Percentiles rank a stretch among this genome's conserved stretches.
phyloP scores from a whole-genome alignment of 2,329 filamentous ascomycete genomes.

The Neopestalotiopsis clavispora region DNA sequence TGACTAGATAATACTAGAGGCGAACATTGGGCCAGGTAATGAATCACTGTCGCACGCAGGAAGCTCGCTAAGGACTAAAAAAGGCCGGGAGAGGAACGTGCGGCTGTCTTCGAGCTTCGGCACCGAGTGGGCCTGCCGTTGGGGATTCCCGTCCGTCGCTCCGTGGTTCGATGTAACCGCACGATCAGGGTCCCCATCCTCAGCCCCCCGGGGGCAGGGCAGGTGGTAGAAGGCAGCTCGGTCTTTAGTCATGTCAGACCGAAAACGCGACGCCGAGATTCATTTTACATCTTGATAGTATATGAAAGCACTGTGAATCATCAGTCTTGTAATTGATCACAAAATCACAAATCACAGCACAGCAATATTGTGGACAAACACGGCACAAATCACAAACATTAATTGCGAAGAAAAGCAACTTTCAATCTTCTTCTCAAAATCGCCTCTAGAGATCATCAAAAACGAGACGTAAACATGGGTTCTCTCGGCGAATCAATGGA shows the following conservation, averaged over 20 bases:
- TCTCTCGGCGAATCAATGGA: conserved; percentile 35
- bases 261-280: background rate
- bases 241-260: conserved; percentile 2
- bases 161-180: conserved; percentile 4
- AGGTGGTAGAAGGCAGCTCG: background rate
- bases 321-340: background rate
- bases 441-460: background rate
- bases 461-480: conserved; percentile 26
- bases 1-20: background rate
- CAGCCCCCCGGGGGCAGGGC: background rate
- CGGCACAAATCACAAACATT: too few relatives aligned
- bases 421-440: background rate
- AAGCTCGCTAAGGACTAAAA: background rate
- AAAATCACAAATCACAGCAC: background rate
- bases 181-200: background rate
- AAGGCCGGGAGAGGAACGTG: background rate
- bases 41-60: conserved; percentile 1
- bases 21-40: background rate
- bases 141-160: conserved; percentile 8
- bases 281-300: background rate
- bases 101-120: conserved; percentile 10
- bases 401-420: too few relatives aligned
- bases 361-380: background rate
- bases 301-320: background rate
- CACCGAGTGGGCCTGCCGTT: conserved; percentile 10